A percentile compares a stretch with the other conserved stretches of the same genome.
phyloP scores from a whole-genome alignment of 192 early-diverging fungal genomes.

The Rhizophagus clarus region DNA sequence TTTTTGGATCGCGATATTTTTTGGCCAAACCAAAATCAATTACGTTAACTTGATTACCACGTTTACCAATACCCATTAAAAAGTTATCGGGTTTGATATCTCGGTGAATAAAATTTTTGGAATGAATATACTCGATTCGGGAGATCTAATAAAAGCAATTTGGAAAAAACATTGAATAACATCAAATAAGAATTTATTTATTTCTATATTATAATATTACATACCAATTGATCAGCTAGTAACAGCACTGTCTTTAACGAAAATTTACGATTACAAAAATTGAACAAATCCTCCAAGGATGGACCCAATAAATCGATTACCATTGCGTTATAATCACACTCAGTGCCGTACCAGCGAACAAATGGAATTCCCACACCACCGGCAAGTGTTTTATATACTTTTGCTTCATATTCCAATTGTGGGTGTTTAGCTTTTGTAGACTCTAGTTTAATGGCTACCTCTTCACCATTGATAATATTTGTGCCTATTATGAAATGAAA shows the following conservation, averaged over 20 bases:
- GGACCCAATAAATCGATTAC: conserved; percentile 91
- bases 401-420: conserved; percentile 96
- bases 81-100: conserved; percentile 95
- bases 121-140: conserved; percentile 79
- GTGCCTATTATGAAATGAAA: conserved; percentile 35
- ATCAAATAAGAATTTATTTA: neutral
- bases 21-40: conserved; percentile 94
- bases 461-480: conserved; percentile 73
- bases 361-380: conserved; percentile 92
- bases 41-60: conserved; percentile 81
- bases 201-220: neutral
- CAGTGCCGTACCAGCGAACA: conserved; percentile 81
- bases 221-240: conserved; percentile 84
- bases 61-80: conserved; percentile 84
- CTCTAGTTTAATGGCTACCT: conserved; percentile 98
- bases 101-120: conserved; percentile 89
- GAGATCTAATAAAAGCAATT: conserved; percentile 47
- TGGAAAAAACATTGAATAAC: neutral
- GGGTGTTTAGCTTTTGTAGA: conserved; percentile 92
- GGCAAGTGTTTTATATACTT: conserved; percentile 92
- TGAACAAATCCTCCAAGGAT: conserved; percentile 89
- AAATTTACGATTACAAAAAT: conserved; percentile 88
- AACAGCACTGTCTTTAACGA: conserved; percentile 84
- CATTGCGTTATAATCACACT: conserved; percentile 83
- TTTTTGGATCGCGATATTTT: conserved; percentile 83